A percentile compares a stretch with the other conserved stretches of the same genome.
phyloP scores from a whole-genome alignment of 148 eudicot species.

The Cornus florida region DNA sequence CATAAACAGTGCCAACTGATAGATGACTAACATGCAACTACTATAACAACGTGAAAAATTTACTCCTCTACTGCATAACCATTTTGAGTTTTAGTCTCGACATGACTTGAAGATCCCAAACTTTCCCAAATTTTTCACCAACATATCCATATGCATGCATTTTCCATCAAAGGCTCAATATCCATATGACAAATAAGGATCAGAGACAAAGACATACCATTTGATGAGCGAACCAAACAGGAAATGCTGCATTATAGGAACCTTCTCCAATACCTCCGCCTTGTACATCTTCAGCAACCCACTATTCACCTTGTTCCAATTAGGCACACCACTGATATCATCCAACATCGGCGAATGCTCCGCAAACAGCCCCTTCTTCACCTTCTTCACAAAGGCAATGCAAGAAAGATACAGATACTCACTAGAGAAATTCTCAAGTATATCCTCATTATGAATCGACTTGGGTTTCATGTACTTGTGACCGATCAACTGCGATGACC shows the following conservation, averaged over 20 bases:
- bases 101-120: too few species aligned
- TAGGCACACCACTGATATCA: conserved; percentile 93
- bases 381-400: conserved; percentile 70
- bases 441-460: conserved; percentile 87
- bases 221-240: conserved; percentile 81
- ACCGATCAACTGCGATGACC: conserved; percentile 85
- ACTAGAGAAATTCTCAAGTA: conserved; percentile 71
- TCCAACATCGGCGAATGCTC: conserved; percentile 94
- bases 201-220: conserved; percentile 46
- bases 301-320: conserved; percentile 86
- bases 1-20: too few species aligned
- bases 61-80: too few species aligned
- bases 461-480: conserved; percentile 99
- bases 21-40: too few species aligned
- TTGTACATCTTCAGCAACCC: conserved; percentile 97
- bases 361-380: conserved; percentile 83
- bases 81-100: too few species aligned
- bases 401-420: conserved; percentile 83
- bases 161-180: too few species aligned
- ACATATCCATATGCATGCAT: too few species aligned
- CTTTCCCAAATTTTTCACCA: too few species aligned
- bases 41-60: too few species aligned
- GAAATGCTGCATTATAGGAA: conserved; percentile 95
- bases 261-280: conserved; percentile 88
- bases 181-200: not conserved